Evolutionary conservation across 441 rosid species (phyloP), one percentile per base, ranked within the genome.

Genomic region (Mallotus repandus): DNA sequence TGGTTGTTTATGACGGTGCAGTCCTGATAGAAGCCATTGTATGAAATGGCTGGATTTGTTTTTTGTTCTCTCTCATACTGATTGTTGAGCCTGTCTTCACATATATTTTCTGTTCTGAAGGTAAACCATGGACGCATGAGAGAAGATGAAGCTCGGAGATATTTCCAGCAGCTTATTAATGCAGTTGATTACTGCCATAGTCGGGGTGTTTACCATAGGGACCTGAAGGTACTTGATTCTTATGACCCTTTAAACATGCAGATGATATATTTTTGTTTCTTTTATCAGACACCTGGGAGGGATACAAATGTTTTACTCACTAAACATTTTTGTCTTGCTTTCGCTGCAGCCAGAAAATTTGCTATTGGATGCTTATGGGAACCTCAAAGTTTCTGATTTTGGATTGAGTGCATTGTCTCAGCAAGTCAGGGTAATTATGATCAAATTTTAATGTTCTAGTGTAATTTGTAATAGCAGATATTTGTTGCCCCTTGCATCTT

Each of bases 181-280:
- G 91, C 89, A 63, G 94, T 95, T 59, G 99, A 95, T 76, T 95
- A 92, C 76, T 95, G 97, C 80, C 99, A 95, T 79, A 95, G 99
- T 74, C 87, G 99, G 82, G 99, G 98, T 75, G 99, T 95, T 59
- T 95, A 84, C 82, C 99, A 95, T 77, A 86, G 99, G 85, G 98
- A 95, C 69, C 87, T 95, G 22, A 95, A 95, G 97, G 99, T 94
- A 75, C 72, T 35, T 3, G 68, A 11, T 66, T 41, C 55, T 38
- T 64, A 63, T 65, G 25, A 32, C 46, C 46, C 65, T 69, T 11
- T 43, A n/a, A 66, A 53, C 32, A 62, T 25, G 62, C 65, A 53
- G 9, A 64, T 74, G 63, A 22, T 16, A 66, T 48, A 53, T 55
- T 68, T 57, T 35, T 19, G 41, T 57, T 16, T 58, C 4, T n/a